Evolutionary conservation across 257 asterid species (phyloP), one percentile per base, ranked within the genome.

Genomic region (Prunella vulgaris): DNA sequence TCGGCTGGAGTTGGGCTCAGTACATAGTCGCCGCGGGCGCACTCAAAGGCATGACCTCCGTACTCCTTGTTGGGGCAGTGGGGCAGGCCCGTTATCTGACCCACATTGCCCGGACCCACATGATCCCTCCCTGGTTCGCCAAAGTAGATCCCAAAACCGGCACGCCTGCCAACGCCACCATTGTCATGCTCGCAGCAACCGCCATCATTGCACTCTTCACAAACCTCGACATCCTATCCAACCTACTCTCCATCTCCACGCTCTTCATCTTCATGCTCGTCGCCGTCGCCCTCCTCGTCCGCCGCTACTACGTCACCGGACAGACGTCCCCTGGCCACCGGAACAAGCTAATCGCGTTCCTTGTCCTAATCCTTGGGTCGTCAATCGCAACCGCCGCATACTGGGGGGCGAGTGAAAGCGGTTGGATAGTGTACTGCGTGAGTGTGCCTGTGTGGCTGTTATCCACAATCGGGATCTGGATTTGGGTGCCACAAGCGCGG

Each of bases 101-200:
- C 52, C 92, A 86, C 83, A 83, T 86, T 5, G 84, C 92, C 1
- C 76, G 92, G 0, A 80, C 89, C 15, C 89, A 86, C 52, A 82
- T 86, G 87, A 79, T 84, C 84, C 88, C 92, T 0, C 89, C 88
- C 0, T 86, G 87, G 89, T 78, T 86, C 4, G 86, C 88, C 2
- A 74, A 66, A 10, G 88, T 86, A 0, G 78, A 83, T n/a, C 67
- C 75, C 10, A 81, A 60, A 54, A 86, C 92, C 0, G 89, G 89
- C 2, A 86, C 92, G 0, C 92, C 92, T 0, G 53, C 76, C 2
- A 86, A 75, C 32, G 87, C 89, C 33, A 86, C 92, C 0, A 5
- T 76, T 0, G 74, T 33, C 0, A 79, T 83, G 87, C 84, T 83
- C 0, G 38, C 48, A 0, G 85, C 85, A 0, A 81, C 92, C 1